These are phyloP conservation scores for Podaxis sp. DNA, from an alignment of 768 basidiomycete genomes.

Conservation along the genomic window DNA sequence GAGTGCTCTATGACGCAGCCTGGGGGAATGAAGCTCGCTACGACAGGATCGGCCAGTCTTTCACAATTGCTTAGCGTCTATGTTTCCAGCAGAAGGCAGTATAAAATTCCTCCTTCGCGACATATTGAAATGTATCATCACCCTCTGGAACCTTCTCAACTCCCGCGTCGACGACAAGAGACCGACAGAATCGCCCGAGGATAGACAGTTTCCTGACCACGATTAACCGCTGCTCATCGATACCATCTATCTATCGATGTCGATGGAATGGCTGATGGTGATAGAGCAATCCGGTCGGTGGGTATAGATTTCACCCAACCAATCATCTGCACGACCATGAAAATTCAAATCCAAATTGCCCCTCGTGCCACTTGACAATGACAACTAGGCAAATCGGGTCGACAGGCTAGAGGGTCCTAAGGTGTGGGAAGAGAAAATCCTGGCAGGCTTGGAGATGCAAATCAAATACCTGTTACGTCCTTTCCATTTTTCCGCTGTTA, in stretches of 20 bases:
- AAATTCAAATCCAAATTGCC: not conserved
- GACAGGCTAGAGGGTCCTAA: not conserved
- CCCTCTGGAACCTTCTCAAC: not conserved
- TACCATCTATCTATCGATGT: not conserved
- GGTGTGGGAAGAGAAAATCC: not conserved
- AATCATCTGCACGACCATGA: not conserved
- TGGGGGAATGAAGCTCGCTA: slow-evolving; percentile 5
- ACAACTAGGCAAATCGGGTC: not conserved
- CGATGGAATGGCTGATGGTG: not conserved
- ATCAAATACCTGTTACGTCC: not conserved
- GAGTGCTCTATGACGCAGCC: not conserved
- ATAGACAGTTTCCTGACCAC: not conserved
- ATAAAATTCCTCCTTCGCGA: not conserved
- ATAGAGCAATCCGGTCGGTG: not conserved
- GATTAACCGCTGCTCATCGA: not conserved
- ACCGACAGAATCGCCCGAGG: not conserved
- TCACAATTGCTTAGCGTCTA: not conserved
- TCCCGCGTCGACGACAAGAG: not conserved
- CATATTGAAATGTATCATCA: not conserved
- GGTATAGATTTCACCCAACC: not conserved
- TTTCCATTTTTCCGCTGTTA: not conserved
- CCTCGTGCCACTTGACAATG: not conserved
- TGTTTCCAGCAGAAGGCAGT: not conserved
- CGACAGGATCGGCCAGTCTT: not conserved
- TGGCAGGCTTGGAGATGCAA: not conserved